These are phyloP conservation scores for Venturia asperata DNA, from an alignment of 2,329 filamentous ascomycete species.

Conservation along the genomic window DNA sequence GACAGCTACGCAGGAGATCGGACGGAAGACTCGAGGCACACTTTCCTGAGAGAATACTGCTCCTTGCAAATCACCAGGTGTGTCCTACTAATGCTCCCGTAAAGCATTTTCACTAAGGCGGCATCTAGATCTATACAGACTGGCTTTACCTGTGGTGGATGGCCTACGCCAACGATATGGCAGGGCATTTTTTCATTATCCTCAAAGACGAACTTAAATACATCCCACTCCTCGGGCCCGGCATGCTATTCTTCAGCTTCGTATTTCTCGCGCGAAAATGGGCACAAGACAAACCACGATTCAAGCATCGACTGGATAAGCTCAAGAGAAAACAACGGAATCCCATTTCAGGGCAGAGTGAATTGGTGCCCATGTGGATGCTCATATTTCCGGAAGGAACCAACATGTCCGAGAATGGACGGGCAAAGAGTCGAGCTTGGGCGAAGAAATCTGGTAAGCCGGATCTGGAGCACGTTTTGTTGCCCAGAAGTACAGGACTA, in stretches of 20 bases:
- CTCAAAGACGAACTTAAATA: constrained; percentile 80
- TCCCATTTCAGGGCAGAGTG: constrained; percentile 31
- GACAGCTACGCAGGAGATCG: constrained; percentile 59
- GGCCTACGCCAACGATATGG: constrained; percentile 69
- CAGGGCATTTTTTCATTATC: constrained; percentile 84
- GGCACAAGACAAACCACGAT: constrained; percentile 66
- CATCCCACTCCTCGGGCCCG: constrained; percentile 72
- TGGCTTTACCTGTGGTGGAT: constrained; percentile 95
- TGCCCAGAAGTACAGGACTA: constrained; percentile 74
- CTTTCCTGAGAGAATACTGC: constrained; percentile 72
- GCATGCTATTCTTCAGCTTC: constrained; percentile 82
- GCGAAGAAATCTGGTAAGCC: constrained; percentile 64
- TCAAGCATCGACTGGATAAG: constrained; percentile 67
- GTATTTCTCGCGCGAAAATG: constrained; percentile 92
- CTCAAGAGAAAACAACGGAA: constrained; percentile 47
- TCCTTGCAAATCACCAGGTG: constrained; percentile 78
- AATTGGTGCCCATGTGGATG: constrained; percentile 70
- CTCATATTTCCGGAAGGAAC: constrained; percentile 84
- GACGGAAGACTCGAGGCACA: constrained; percentile 67
- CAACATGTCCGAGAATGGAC: constrained; percentile 68
- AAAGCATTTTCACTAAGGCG: constrained; percentile 21
- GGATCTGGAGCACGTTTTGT: constrained; percentile 63
- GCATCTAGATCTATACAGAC: constrained; percentile 66
- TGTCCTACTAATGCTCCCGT: constrained; percentile 18
- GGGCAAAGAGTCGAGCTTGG: constrained; percentile 63